Evolutionary conservation across 495 filamentous ascomycete genomes (phyloP), one percentile per base, ranked within the genome.

Genomic region (Ramalina peruviana): DNA sequence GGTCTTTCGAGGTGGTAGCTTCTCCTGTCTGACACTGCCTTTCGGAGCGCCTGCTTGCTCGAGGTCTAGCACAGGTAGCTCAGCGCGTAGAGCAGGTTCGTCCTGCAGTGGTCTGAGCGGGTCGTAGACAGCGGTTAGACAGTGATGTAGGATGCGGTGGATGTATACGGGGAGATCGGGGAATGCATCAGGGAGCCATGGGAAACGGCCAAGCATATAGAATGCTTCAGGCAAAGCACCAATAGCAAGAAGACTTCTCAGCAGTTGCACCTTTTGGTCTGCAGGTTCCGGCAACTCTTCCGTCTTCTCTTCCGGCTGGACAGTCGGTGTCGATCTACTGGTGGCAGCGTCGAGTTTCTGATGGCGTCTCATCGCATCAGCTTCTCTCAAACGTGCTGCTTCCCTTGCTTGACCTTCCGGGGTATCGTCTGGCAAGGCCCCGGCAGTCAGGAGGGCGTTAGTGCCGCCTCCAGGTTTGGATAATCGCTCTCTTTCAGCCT

Each of bases 221-320:
- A 97, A 73, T 2, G 93, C 78, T 63, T 97, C 93, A 0, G 93
- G 90, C 26, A 99, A 71, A 15, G 93, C 92, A 20, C 93, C 93
- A 54, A 96, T 89, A 11, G 81, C 81, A 4, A 99, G 74, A 19
- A 99, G 74, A 57, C 86, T 86, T 56, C 83, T 84, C 36, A 99
- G 72, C 1, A 99, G 72, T 43, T 76, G 67, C 0, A 88, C 78
- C 63, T 96, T 97, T 58, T 96, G 92, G 54, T 97, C 89, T n/a
- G 76, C 70, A 2, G 88, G 88, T 23, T 90, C 82, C 5, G 84
- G 85, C 1, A 88, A 69, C 37, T 78, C 73, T 10, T 79, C 69
- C 38, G 73, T 72, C 6, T 73, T 71, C 21, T 81, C 76, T 36
- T 73, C 72, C 5, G 68, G 54, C 49, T 77, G 72, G 0, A 62